Percentiles rank a stretch among this genome's conserved stretches.
phyloP scores from a whole-genome alignment of 1,139 yeast genomes.

The Lipomyces yarrowii region DNA sequence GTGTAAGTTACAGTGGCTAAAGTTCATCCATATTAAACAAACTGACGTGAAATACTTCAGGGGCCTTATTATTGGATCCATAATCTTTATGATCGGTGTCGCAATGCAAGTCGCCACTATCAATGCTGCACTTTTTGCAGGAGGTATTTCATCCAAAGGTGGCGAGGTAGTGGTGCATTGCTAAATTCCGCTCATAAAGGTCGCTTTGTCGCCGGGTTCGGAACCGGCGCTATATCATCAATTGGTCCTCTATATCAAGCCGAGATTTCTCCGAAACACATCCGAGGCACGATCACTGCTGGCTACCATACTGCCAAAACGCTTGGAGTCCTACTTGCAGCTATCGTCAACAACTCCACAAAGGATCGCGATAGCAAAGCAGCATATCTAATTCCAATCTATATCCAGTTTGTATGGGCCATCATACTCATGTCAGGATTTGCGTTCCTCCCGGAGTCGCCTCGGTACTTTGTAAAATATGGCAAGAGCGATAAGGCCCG shows the following conservation, averaged over 20 bases:
- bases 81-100: slow-evolving; percentile 54
- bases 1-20: slow-evolving; percentile 32
- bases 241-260: slow-evolving; percentile 69
- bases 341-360: slow-evolving; percentile 68
- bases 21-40: neutral
- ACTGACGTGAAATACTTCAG: neutral
- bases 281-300: slow-evolving; percentile 70
- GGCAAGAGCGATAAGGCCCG: slow-evolving; percentile 61
- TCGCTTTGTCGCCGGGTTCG: slow-evolving; percentile 58
- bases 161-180: neutral
- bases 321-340: slow-evolving; percentile 67
- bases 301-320: slow-evolving; percentile 72
- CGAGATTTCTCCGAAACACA: slow-evolving; percentile 68
- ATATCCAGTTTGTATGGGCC: slow-evolving; percentile 52
- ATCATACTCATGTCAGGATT: slow-evolving; percentile 53
- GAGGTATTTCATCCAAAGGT: slow-evolving; percentile 8
- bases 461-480: slow-evolving; percentile 64
- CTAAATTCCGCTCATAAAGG: slow-evolving; percentile 34
- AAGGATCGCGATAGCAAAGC: slow-evolving; percentile 54
- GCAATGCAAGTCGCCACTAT: slow-evolving; percentile 54
- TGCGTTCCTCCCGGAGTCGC: slow-evolving; percentile 75
- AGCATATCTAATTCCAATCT: slow-evolving; percentile 66
- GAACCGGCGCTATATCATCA: slow-evolving; percentile 70
- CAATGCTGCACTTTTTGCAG: slow-evolving; percentile 13
- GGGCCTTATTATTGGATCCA: slow-evolving; percentile 51